Percentiles rank a stretch among this genome's conserved stretches.
Evolutionary conservation across 306 rosid species (phyloP).

Genomic region (Echinosophora koreensis): DNA sequence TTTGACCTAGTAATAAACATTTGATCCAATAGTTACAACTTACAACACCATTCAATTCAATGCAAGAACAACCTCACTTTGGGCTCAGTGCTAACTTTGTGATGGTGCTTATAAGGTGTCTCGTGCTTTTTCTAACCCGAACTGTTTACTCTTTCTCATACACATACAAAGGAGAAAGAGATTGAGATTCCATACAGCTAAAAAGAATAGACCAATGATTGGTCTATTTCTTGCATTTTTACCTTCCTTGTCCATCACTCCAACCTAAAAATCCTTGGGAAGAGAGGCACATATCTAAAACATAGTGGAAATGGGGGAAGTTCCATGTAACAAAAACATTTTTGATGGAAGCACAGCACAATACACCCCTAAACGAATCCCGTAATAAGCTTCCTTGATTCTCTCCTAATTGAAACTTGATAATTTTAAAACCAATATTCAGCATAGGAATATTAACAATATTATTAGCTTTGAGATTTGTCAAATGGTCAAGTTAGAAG

Average conservation of each 20-base stretch:
- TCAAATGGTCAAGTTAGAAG: slow-evolving; percentile 63
- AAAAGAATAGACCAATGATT: slow-evolving; percentile 65
- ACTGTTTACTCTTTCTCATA: slow-evolving; percentile 35
- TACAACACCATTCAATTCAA: slow-evolving; percentile 17
- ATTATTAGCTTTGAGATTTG: slow-evolving; percentile 36
- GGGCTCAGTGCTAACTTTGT: slow-evolving; percentile 31
- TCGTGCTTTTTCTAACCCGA: slow-evolving; percentile 43
- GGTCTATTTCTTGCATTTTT: slow-evolving; percentile 57
- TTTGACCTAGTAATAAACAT: too few species aligned
- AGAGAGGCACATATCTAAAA: slow-evolving; percentile 36
- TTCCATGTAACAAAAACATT: slow-evolving; percentile 46
- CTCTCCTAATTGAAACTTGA: slow-evolving; percentile 38
- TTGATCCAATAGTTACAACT: too few species aligned
- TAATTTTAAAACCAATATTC: slow-evolving; percentile 13
- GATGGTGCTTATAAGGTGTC: slow-evolving; percentile 29
- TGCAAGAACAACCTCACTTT: slow-evolving; percentile 8
- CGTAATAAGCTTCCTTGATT: slow-evolving; percentile 60
- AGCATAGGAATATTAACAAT: slow-evolving; percentile 33
- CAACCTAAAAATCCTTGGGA: slow-evolving; percentile 50
- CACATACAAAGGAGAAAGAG: slow-evolving; percentile 25
- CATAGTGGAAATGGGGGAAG: slow-evolving; percentile 42
- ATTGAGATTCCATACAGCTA: slow-evolving; percentile 64
- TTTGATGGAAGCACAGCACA: slow-evolving; percentile 49
- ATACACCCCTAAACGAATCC: slow-evolving; percentile 62
- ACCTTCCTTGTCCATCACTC: slow-evolving; percentile 76